Base-by-base conservation (phyloP, 441 rosid genomes). In the Gossypium armourianum region DNA sequence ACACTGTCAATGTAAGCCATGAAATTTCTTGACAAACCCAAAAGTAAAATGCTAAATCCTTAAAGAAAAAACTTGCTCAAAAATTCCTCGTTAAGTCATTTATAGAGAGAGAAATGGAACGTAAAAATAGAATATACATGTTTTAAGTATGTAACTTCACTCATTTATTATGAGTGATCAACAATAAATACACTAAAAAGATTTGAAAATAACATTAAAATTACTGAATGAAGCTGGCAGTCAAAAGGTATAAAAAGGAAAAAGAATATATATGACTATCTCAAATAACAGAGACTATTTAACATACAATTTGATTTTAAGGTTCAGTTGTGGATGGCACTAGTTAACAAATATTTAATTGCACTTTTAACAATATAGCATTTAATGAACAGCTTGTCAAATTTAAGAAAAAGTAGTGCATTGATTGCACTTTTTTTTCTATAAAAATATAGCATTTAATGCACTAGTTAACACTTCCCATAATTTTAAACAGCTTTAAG, bases 1-100 rank as follows among this genome's bases (percentile, higher is more conserved):
- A 74, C 21, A 68, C 57, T 5, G 40, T 67, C 28, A 55, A 49
- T 56, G 68, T 63, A 68, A 45, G 20, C 58, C 28, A 43, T 55
- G 13, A 20, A 49, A 45, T 17, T 26, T 29, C 50, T 49, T 10
- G 24, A 62, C 5, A 9, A 62, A 45, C 40, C 28, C 59, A 65
- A 50, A 63, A 50, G 45, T 17, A 47, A 4, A 16, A 28, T 26
- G 12, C 12, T 19, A 20, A 58, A 6, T 66, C 21, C 53, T 54
- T 9, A 40, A 32, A 20, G 9, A 49, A 20, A 43, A 20, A 10
- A 62, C 4, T 43, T 16, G 20, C 23, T 63, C 4, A 36, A 32
- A 61, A 45, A 9, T 29, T 9, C 21, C 21, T 1, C 7, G 3
- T 29, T 32, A 61, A 16, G 32, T 13, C 45, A 28, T 61, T 61